Percentiles rank a stretch among this genome's conserved stretches.
These are phyloP conservation scores for Daldinia caldariorum DNA, from an alignment of 495 filamentous ascomycete genomes.

Conservation along the genomic window DNA sequence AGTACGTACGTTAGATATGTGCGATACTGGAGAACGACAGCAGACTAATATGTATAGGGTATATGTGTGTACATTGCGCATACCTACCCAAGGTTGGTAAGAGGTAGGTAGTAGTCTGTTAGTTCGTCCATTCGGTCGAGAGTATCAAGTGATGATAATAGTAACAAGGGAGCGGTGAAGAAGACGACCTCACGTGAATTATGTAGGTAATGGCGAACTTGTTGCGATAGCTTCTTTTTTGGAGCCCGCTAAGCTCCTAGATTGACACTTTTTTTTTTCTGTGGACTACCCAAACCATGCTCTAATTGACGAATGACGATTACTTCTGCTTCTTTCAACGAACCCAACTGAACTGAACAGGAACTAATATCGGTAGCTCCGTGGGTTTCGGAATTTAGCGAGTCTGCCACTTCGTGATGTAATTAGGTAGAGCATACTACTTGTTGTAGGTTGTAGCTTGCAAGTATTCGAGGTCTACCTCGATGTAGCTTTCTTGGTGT, in stretches of 20 bases:
- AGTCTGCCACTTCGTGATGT: background rate
- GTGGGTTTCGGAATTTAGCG: constrained; percentile 39
- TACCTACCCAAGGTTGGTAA: constrained; percentile 27
- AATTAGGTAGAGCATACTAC: no score
- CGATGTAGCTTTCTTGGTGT: background rate
- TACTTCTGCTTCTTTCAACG: constrained; percentile 8
- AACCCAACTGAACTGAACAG: constrained; percentile 14
- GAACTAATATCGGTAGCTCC: constrained; percentile 17
- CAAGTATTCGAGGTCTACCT: no score
- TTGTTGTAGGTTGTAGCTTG: no score
- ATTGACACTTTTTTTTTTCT: constrained; percentile 26
- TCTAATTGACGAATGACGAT: constrained; percentile 40
- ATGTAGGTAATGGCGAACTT: constrained; percentile 24
- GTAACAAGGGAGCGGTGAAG: constrained; percentile 27
- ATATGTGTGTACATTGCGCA: constrained; percentile 35
- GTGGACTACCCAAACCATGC: constrained; percentile 18
- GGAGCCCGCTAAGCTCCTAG: constrained; percentile 25
- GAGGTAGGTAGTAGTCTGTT: background rate
- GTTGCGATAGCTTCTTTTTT: constrained; percentile 35
- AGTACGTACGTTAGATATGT: constrained; percentile 10
- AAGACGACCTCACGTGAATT: background rate
- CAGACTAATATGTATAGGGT: constrained; percentile 27
- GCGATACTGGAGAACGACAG: constrained; percentile 20
- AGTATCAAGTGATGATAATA: background rate
- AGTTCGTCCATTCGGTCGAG: background rate